Evolutionary conservation across 2,329 filamentous ascomycete genomes (phyloP).

Genomic region (Xylogone sp.): DNA sequence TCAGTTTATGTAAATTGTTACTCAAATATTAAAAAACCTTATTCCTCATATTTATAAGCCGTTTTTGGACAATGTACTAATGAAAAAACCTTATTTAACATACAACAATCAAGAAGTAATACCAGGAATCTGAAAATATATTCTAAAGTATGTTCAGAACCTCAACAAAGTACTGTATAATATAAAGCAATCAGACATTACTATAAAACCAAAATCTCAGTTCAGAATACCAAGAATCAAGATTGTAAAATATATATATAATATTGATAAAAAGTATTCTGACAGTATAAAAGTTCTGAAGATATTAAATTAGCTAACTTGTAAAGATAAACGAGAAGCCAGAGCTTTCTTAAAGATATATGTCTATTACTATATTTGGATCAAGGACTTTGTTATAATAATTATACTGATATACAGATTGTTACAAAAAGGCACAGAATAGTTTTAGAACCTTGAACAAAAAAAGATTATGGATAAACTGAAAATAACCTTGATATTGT

Average conservation of each 20-base stretch:
- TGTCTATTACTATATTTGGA: too few relatives aligned
- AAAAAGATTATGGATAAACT: neutral
- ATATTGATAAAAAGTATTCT: neutral
- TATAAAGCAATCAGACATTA: too few relatives aligned
- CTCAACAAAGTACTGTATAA: too few relatives aligned
- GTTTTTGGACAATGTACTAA: neutral
- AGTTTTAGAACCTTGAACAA: neutral
- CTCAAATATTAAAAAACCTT: neutral
- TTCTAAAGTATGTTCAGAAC: too few relatives aligned
- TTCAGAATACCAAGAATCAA: too few relatives aligned
- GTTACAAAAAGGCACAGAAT: neutral
- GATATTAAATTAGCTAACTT: neutral
- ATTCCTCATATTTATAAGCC: neutral
- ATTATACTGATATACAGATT: neutral
- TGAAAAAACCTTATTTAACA: neutral
- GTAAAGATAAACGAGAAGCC: neutral
- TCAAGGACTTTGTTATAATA: too few relatives aligned
- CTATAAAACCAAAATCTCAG: neutral
- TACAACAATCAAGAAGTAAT: neutral
- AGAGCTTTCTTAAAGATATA: neutral
- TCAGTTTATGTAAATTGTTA: neutral
- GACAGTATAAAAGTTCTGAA: neutral
- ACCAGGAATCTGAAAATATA: neutral
- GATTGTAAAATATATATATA: neutral
- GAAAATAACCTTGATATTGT: too few relatives aligned